Conservation (phyloP, 495 filamentous ascomycete genomes). For the Trichoderma gamsii region DNA sequence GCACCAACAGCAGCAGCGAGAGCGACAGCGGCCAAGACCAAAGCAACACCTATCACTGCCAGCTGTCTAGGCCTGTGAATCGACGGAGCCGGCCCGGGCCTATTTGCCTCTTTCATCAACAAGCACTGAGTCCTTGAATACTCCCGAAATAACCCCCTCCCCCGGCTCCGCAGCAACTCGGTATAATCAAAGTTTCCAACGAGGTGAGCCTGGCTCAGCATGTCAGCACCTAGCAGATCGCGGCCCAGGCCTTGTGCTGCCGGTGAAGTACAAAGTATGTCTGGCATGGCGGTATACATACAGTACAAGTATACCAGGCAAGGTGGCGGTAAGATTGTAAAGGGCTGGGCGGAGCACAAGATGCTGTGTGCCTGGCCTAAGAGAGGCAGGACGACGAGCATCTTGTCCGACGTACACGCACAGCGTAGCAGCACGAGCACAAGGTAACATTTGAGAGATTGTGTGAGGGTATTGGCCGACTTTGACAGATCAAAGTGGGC, state of each 20-base stretch:
- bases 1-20: too few species aligned
- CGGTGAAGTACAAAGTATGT: not conserved
- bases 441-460: not conserved
- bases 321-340: not conserved
- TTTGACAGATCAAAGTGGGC: conserved; percentile 3
- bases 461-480: not conserved
- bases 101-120: too few species aligned
- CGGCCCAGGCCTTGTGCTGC: not conserved
- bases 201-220: not conserved
- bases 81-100: too few species aligned
- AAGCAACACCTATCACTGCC: not conserved
- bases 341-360: not conserved
- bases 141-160: not conserved
- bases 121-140: too few species aligned
- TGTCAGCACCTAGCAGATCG: conserved; percentile 8
- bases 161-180: not conserved
- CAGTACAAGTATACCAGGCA: not conserved
- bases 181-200: not conserved
- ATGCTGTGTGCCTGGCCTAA: conserved; percentile 10
- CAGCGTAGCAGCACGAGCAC: not conserved
- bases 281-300: not conserved
- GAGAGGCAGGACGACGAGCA: not conserved
- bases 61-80: too few species aligned
- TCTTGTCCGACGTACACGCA: not conserved
- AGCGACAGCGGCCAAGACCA: not conserved